Evolutionary conservation across 768 basidiomycete species (phyloP), one percentile per base, ranked within the genome.

Genomic region (Pulveroboletus ravenelii): DNA sequence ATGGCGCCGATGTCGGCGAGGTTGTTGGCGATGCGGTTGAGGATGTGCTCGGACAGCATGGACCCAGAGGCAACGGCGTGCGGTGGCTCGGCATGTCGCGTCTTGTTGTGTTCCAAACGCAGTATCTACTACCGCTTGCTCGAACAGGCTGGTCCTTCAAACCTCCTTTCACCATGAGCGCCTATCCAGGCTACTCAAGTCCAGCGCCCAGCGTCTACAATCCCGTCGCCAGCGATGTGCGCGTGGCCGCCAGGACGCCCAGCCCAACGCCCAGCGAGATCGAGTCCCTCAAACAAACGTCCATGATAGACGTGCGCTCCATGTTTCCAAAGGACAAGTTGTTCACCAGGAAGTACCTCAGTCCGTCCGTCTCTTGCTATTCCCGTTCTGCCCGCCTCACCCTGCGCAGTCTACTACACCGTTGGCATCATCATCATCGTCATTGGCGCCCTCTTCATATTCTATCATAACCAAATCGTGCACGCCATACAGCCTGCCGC

Each of bases 221-320:
- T 20, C 54, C 62, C 10, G 36, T 53, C 48, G 50, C 17, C 35
- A 50, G 44, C 34, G 51, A 58, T 50, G 59, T 9, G 17, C 62
- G 67, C 0, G 14, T 30, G 18, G 23, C 34, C 13, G 50, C 59
- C 10, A 72, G 80, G 31, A 84, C 82, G 5, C 82, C 82, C 13
- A 83, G 81, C 56, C 83, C 83, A 0, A 82, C 83, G 1, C 83
- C 82, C 6, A 83, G 80, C 59, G 83, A 85, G 65, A 60, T 60
- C 34, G 71, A 69, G 47, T 74, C 74, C 43, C 63, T 83, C 45
- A 62, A 68, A 1, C 61, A 62, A 42, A 72, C 61, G 5, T 63
- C 72, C 0, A 70, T 78, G 30, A 53, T 85, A 45, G 69, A 79
- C 55, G 78, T 74, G 70, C 74, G 73, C 37, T 54, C 68, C 5